Conservation (phyloP, 179 eudicot species). For the Beta corolliflora region DNA sequence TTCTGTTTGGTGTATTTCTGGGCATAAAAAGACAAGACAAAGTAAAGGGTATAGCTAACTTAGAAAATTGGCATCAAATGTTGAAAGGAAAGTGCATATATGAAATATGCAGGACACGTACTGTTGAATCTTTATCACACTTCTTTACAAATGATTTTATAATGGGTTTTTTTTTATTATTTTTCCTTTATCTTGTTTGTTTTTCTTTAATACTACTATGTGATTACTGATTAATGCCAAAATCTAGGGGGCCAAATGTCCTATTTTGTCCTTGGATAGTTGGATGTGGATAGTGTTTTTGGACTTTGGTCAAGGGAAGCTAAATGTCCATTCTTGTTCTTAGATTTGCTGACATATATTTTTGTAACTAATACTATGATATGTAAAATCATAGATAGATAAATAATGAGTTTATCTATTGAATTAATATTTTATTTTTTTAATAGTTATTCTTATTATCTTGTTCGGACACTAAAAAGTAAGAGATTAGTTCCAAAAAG, state of each 20-base stretch:
- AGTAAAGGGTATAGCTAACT: constrained; percentile 4
- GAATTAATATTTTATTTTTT: too few species aligned
- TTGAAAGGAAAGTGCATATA: neutral
- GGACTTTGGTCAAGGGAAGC: neutral
- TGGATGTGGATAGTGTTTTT: constrained; percentile 3
- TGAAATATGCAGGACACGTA: neutral
- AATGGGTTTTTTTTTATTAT: neutral
- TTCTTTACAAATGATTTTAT: neutral
- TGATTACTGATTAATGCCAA: neutral
- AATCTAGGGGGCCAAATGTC: constrained; percentile 11
- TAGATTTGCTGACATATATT: neutral
- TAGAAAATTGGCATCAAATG: constrained; percentile 23
- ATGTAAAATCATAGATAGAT: too few species aligned
- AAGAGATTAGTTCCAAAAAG: too few species aligned
- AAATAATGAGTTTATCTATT: too few species aligned
- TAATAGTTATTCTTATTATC: too few species aligned
- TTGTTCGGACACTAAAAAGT: too few species aligned
- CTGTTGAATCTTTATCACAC: constrained; percentile 13
- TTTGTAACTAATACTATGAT: neutral
- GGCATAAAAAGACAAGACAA: constrained; percentile 11
- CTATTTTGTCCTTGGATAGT: neutral
- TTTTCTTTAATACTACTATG: neutral
- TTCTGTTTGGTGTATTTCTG: neutral
- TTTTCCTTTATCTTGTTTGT: constrained; percentile 4
- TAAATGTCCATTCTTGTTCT: neutral